These are phyloP conservation scores for Xylariaceae sp. DNA, from an alignment of 2,329 filamentous ascomycete genomes.

Conservation along the genomic window DNA sequence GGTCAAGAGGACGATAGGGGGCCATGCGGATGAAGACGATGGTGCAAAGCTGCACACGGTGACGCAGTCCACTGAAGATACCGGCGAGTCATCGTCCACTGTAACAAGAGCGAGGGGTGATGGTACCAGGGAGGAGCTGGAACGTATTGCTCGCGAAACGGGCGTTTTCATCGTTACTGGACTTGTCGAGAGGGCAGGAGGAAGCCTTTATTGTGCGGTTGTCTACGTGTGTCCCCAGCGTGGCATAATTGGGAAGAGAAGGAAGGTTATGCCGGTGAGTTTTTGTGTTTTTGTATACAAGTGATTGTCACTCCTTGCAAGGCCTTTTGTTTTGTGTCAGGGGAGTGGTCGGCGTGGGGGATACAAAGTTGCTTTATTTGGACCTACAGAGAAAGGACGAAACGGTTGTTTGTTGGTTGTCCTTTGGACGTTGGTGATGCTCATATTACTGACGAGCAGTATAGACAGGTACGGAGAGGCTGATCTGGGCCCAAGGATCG, in stretches of 20 bases:
- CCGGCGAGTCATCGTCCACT: no score
- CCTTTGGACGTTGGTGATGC: no score
- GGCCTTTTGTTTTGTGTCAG: no score
- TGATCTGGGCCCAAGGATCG: conserved; percentile 85
- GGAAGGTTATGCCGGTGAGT: conserved; percentile 84
- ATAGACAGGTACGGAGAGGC: conserved; percentile 53
- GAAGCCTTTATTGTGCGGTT: conserved; percentile 76
- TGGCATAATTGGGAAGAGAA: conserved; percentile 75
- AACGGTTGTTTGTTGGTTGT: no score
- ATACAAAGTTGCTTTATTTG: no score
- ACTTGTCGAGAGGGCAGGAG: conserved; percentile 71
- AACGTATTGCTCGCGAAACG: conserved; percentile 68
- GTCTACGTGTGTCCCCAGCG: conserved; percentile 73
- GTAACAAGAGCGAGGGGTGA: no score
- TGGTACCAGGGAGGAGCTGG: conserved; percentile 74
- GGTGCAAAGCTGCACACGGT: conserved; percentile 18
- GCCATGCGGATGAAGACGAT: conserved; percentile 8
- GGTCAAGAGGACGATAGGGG: conserved; percentile 47
- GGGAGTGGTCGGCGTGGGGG: no score
- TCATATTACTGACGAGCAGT: no score
- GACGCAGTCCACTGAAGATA: conserved; percentile 28
- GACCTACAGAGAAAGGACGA: no score
- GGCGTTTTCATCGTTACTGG: conserved; percentile 80
- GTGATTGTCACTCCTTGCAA: not conserved
- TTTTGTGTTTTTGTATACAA: not conserved